Evolutionary conservation across 441 rosid genomes (phyloP).

Genomic region (Gossypium schwendimanii): DNA sequence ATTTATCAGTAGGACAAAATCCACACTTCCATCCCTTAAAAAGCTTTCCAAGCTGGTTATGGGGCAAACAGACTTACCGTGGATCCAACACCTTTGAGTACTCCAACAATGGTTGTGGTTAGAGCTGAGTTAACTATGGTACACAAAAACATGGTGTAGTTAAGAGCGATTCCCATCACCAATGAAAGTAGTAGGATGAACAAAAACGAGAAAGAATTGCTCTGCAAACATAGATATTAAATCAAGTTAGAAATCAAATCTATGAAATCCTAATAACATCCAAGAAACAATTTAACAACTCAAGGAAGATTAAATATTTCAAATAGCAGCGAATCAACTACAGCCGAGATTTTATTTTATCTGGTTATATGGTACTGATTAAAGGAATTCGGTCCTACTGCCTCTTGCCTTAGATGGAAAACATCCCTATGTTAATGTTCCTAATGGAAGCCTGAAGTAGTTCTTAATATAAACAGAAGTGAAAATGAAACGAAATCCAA

Average conservation of each 20-base stretch:
- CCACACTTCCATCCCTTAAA: background rate
- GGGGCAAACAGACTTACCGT: slow-evolving; percentile 49
- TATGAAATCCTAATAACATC: background rate
- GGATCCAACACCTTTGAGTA: slow-evolving; percentile 94
- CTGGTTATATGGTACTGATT: background rate
- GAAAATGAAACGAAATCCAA: background rate
- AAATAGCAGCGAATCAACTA: background rate
- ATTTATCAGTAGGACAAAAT: slow-evolving; percentile 1
- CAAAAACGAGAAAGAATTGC: slow-evolving; percentile 67
- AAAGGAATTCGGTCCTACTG: background rate
- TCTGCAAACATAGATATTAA: slow-evolving; percentile 37
- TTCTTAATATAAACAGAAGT: background rate
- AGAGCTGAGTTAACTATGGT: slow-evolving; percentile 95
- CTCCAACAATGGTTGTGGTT: slow-evolving; percentile 95
- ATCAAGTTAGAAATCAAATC: slow-evolving; percentile 10
- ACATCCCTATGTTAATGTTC: background rate
- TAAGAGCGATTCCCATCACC: slow-evolving; percentile 90
- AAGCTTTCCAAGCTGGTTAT: background rate
- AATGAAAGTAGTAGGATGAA: slow-evolving; percentile 58
- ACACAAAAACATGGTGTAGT: slow-evolving; percentile 95
- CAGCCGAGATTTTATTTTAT: background rate
- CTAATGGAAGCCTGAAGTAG: background rate
- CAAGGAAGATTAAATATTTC: background rate
- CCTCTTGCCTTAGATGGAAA: background rate
- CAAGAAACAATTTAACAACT: background rate